Evolutionary conservation across 345 rosid species (phyloP).

Genomic region (Lepidium africanum): DNA sequence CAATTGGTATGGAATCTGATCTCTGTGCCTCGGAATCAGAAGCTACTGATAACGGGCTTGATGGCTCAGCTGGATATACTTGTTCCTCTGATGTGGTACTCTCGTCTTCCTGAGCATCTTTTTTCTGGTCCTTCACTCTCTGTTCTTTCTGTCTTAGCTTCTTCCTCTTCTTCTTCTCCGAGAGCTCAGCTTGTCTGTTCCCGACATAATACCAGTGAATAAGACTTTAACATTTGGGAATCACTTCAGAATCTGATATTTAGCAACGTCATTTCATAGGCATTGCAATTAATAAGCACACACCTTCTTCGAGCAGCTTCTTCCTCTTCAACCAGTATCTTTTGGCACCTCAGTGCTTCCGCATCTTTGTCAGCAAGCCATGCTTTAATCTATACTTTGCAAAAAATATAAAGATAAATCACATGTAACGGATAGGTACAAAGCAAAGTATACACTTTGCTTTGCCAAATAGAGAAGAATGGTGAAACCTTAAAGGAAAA

Average conservation of each 20-base stretch:
- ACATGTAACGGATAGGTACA: not conserved
- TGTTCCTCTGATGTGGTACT: slow-evolving; percentile 41
- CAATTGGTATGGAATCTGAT: slow-evolving; percentile 30
- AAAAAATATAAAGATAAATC: not conserved
- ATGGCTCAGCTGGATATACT: slow-evolving; percentile 34
- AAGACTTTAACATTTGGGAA: not conserved
- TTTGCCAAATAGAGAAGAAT: slow-evolving; percentile 4
- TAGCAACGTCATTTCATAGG: not conserved
- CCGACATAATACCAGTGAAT: slow-evolving; percentile 7
- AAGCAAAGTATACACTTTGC: not conserved
- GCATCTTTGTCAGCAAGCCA: slow-evolving; percentile 97
- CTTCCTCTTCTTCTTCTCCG: slow-evolving; percentile 78
- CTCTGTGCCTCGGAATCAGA: slow-evolving; percentile 40
- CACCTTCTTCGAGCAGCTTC: slow-evolving; percentile 94
- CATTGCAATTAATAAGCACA: slow-evolving; percentile 5
- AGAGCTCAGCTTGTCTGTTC: slow-evolving; percentile 64
- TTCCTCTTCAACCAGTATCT: slow-evolving; percentile 90
- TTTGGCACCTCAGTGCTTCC: slow-evolving; percentile 90
- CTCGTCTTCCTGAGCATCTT: slow-evolving; percentile 30
- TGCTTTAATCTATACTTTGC: slow-evolving; percentile 50
- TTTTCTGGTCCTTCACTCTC: slow-evolving; percentile 65
- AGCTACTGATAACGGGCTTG: slow-evolving; percentile 29
- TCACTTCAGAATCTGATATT: not conserved
- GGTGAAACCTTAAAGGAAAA: slow-evolving; percentile 3
- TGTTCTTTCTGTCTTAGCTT: slow-evolving; percentile 81